These are phyloP conservation scores for Globisporangium middletonii DNA, from an alignment of 352 stramenopile species.

Conservation along the genomic window DNA sequence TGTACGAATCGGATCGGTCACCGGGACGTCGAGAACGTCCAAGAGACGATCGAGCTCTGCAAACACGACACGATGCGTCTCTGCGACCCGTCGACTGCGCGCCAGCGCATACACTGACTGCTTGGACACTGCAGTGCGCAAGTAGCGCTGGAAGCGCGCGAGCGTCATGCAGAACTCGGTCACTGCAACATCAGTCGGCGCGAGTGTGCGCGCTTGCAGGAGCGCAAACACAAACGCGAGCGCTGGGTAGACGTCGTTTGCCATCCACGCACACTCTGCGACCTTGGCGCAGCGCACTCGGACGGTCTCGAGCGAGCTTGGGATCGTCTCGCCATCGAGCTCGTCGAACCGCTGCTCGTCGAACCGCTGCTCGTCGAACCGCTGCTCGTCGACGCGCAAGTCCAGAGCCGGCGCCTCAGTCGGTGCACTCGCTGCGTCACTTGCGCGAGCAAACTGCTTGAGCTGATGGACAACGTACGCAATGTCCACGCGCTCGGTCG, in stretches of 20 bases:
- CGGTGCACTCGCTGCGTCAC: not conserved
- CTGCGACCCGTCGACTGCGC: slow-evolving; percentile 1
- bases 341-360: not conserved
- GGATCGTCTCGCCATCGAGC: not conserved
- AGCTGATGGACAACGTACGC: slow-evolving; percentile 1
- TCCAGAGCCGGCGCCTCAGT: too few relatives aligned
- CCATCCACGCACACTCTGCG: not conserved
- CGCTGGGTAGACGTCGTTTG: not conserved
- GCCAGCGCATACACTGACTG: not conserved
- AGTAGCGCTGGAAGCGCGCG: not conserved
- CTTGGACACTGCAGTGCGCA: not conserved
- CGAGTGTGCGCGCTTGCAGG: not conserved
- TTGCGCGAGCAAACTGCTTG: not conserved
- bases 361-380: not conserved
- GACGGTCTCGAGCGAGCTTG: not conserved
- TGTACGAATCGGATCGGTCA: not conserved
- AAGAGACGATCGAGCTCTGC: slow-evolving; percentile 2
- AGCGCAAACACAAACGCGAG: not conserved
- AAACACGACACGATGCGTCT: slow-evolving; percentile 5
- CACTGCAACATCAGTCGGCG: not conserved
- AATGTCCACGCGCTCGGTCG: not conserved
- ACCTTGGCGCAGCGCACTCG: not conserved
- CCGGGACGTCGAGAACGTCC: slow-evolving; percentile 1
- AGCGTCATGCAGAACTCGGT: not conserved
- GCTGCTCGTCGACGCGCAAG: too few relatives aligned